A percentile compares a stretch with the other conserved stretches of the same genome.
These are phyloP conservation scores for Mucor saturninus DNA, from an alignment of 371 early-diverging fungal genomes.

Conservation along the genomic window DNA sequence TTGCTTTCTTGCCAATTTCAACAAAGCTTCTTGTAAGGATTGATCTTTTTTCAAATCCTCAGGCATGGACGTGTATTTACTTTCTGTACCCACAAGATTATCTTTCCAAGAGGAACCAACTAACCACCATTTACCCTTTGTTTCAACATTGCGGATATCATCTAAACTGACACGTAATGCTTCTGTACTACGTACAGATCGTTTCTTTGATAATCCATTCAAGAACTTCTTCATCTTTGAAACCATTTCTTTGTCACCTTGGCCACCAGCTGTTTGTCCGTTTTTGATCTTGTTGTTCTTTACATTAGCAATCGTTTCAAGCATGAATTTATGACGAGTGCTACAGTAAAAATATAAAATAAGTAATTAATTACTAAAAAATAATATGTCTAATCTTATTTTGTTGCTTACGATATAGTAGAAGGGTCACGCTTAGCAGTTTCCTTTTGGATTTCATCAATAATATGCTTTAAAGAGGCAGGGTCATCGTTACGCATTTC, in stretches of 20 bases:
- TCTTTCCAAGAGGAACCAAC: slow-evolving; percentile 85
- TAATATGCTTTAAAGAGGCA: slow-evolving; percentile 82
- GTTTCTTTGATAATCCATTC: slow-evolving; percentile 67
- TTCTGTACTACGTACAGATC: slow-evolving; percentile 63
- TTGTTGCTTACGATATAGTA: slow-evolving; percentile 47
- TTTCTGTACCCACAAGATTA: slow-evolving; percentile 62
- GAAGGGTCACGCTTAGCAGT: slow-evolving; percentile 54
- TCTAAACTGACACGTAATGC: slow-evolving; percentile 85
- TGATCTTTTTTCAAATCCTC: slow-evolving; percentile 51
- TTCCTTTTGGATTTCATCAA: slow-evolving; percentile 71
- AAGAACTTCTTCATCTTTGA: slow-evolving; percentile 84
- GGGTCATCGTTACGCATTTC: slow-evolving; percentile 94
- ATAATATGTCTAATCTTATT: neutral
- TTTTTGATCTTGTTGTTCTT: slow-evolving; percentile 92
- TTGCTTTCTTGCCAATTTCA: slow-evolving; percentile 83
- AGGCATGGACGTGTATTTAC: slow-evolving; percentile 43
- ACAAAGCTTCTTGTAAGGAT: slow-evolving; percentile 64
- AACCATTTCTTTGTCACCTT: slow-evolving; percentile 64
- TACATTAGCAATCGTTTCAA: slow-evolving; percentile 89
- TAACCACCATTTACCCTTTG: slow-evolving; percentile 91
- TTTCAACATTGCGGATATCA: slow-evolving; percentile 85
- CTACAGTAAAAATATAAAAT: slow-evolving; percentile 27
- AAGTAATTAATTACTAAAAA: neutral
- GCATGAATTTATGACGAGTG: slow-evolving; percentile 88
- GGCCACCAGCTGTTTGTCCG: slow-evolving; percentile 54